Percentiles rank a stretch among this genome's conserved stretches.
Conservation (phyloP, 2,329 filamentous ascomycete genomes). For the Monosporascus sp. region DNA sequence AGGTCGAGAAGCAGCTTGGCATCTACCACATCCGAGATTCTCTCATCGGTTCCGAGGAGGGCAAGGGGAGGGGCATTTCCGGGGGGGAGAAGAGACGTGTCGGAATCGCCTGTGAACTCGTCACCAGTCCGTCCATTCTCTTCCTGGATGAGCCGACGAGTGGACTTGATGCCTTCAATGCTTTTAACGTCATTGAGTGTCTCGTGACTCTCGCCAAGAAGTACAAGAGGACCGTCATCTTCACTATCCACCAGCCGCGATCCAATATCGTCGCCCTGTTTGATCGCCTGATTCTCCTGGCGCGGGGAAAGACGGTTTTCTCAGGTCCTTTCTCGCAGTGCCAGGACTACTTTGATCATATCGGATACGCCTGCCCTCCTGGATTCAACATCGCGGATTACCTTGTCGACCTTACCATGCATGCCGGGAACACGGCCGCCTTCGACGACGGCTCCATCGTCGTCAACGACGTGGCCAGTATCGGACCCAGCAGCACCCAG, state of each 20-base stretch:
- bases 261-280: constrained; percentile 98
- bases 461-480: constrained; percentile 54
- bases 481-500: constrained; percentile 78
- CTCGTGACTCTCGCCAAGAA: constrained; percentile 90
- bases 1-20: constrained; percentile 93
- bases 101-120: constrained; percentile 93
- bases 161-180: constrained; percentile 92
- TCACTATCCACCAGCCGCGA: constrained; percentile 95
- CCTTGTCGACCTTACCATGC: constrained; percentile 95
- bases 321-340: constrained; percentile 86
- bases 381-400: constrained; percentile 99
- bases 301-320: constrained; percentile 84
- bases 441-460: constrained; percentile 52
- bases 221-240: constrained; percentile 94
- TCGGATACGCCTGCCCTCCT: constrained; percentile 88
- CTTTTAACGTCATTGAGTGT: constrained; percentile 96
- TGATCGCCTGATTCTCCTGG: constrained; percentile 85
- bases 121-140: constrained; percentile 93
- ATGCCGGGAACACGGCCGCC: constrained; percentile 62
- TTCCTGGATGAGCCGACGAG: constrained; percentile 97
- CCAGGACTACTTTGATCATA: constrained; percentile 84
- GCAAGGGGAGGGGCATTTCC: constrained; percentile 88
- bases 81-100: constrained; percentile 95
- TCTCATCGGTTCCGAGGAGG: constrained; percentile 92
- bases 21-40: constrained; percentile 94